Evolutionary conservation across 192 early-diverging fungal species (phyloP), one percentile per base, ranked within the genome.

Genomic region (Coemansia sp.): DNA sequence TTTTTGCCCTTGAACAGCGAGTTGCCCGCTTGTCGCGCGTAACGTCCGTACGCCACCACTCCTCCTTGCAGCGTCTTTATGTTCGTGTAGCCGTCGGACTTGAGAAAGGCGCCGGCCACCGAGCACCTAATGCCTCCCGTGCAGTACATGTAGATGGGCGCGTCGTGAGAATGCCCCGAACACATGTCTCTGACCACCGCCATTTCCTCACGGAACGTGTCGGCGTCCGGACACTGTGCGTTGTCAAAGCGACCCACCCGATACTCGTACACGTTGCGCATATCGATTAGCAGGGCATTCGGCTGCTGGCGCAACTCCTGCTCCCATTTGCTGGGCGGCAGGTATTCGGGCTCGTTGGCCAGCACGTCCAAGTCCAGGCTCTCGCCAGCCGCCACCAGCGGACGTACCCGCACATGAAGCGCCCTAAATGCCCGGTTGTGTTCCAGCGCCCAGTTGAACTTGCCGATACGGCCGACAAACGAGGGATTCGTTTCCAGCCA

Each of bases 41-140:
- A 84, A 18, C 78, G 66, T 3, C 89, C 89, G 42, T 91, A 91
- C 5, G 89, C 88, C 12, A 87, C 85, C 11, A 91, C 79, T 26
- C 89, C 89, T 49, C 89, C 89, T 23, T 79, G 79, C 3, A 91
- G 76, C 34, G 86, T 80, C 41, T 85, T 83, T 44, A 91, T 87
- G 9, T 82, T 81, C 16, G 82, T 58, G 52, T 85, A 83, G 11
- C 85, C 88, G 11, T 76, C 76, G 5, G 82, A 80, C 26, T 82
- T 84, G 6, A 91, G 73, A 6, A 89, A 74, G 10, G 89, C 88
- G 5, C 89, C 89, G n/a, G 89, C 88, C 18, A 87, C 83, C 5
- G 87, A 84, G 51, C 89, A 91, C 14, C 89, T 79, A 46, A 91
- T 91, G n/a, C 89, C 89, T 28, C 88, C 88, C 5, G 89, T 89